Base-by-base conservation (phyloP, 495 filamentous ascomycete species). In the Hypoxylon rickii region DNA sequence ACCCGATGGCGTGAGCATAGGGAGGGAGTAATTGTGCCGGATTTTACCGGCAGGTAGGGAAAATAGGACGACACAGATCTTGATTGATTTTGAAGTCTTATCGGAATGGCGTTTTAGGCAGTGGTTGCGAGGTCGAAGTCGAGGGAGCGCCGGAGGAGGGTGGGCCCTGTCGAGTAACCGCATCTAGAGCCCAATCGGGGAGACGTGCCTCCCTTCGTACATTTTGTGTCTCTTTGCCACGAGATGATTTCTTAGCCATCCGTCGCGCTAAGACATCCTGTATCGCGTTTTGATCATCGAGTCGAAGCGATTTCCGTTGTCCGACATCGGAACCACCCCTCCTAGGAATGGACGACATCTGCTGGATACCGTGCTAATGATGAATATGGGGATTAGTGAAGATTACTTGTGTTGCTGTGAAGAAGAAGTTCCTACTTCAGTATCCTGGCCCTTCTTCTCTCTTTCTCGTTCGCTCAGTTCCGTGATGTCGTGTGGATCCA, bases 161-260 rank as follows among this genome's bases (percentile, higher is more conserved):
- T n/a, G 55, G 63, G 24, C 55, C 58, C 26, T 65, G 65, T 26
- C 45, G 44, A 6, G 44, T 43, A 11, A 68, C 41, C 10, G 60
- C 60, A 18, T 63, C 51, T 4, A 40, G 49, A 12, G 66, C 66
- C 66, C 66, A 68, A 18, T 11, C 31, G n/a, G 66, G 63, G 13
- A 68, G 53, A 37, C 56, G 62, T 10, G 24, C 24, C 4, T 4
- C 4, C 10, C 10, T 29, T 29, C 24, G 24, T n/a, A n/a, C n/a
- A 10, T 29, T 10, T 29, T 29, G 4, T 36, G 65, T 58, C 12
- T 52, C 37, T 45, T 56, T 64, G 12, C 7, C 11, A 52, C 12
- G 19, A 29, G 58, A 58, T 20, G 44, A 48, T 5, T 51, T 17
- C 13, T 58, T 66, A 8, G 55, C 48, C 24, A 50, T 62, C 48